Evolutionary conservation across 2,329 filamentous ascomycete species (phyloP).

Genomic region (Trichoderma koningiopsis): DNA sequence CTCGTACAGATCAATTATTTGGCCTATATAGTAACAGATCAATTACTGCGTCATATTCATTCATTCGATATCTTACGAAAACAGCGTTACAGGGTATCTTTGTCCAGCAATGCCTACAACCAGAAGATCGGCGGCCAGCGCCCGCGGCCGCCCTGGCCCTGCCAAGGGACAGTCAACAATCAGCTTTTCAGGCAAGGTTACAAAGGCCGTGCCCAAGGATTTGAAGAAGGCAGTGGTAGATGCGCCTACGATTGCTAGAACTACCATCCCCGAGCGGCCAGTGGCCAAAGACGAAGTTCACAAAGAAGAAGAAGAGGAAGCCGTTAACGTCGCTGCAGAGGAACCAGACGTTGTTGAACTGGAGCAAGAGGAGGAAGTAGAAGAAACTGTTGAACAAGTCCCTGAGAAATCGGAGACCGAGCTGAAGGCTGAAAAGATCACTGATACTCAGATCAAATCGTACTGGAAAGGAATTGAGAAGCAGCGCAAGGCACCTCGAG

Average conservation of each 20-base stretch:
- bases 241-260: slow-evolving; percentile 40
- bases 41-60: background rate
- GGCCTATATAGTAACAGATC: background rate
- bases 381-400: slow-evolving; percentile 33
- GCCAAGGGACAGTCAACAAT: slow-evolving; percentile 57
- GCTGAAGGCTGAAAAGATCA: slow-evolving; percentile 63
- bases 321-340: slow-evolving; percentile 27
- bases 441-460: slow-evolving; percentile 67
- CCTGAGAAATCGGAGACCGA: slow-evolving; percentile 54
- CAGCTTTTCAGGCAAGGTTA: slow-evolving; percentile 60
- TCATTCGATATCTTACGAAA: background rate
- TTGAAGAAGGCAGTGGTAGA: slow-evolving; percentile 47
- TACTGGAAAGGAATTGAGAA: slow-evolving; percentile 79
- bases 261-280: slow-evolving; percentile 35
- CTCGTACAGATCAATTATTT: background rate
- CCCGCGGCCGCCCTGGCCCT: slow-evolving; percentile 40
- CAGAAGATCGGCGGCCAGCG: slow-evolving; percentile 49
- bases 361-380: slow-evolving; percentile 30
- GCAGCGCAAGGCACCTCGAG: slow-evolving; percentile 65
- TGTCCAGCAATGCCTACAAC: slow-evolving; percentile 50
- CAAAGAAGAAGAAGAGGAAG: slow-evolving; percentile 24
- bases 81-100: background rate
- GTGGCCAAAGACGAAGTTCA: slow-evolving; percentile 27
- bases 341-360: slow-evolving; percentile 26
- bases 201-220: slow-evolving; percentile 54